phyloP scores from a whole-genome alignment of 106 monocot genomes.

The Xerophyta viscosa region DNA sequence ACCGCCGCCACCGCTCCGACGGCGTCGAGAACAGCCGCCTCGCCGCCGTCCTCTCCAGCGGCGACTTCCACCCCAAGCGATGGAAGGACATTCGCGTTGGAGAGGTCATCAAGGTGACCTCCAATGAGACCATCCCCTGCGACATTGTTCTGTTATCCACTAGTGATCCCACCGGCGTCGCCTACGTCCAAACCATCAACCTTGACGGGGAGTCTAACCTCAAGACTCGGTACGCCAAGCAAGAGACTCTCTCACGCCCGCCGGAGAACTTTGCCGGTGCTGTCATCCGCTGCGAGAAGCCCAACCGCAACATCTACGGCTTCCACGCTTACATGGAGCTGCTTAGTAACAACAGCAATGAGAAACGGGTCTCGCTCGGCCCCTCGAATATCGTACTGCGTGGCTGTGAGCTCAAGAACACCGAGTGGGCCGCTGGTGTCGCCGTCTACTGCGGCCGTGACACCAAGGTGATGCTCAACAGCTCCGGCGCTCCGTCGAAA shows the following conservation, averaged over 20 bases:
- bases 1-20: constrained; percentile 87
- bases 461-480: constrained; percentile 90
- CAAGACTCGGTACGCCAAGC: constrained; percentile 87
- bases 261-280: constrained; percentile 11
- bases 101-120: constrained; percentile 38
- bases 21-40: constrained; percentile 55
- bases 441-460: constrained; percentile 64
- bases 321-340: constrained; percentile 71
- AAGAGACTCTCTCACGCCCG: constrained; percentile 27
- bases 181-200: constrained; percentile 90
- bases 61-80: constrained; percentile 33
- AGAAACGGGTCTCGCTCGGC: constrained; percentile 49
- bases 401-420: constrained; percentile 90
- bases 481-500: constrained; percentile 75
- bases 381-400: constrained; percentile 69
- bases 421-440: constrained; percentile 55
- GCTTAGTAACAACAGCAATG: constrained; percentile 51
- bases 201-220: constrained; percentile 97
- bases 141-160: constrained; percentile 86
- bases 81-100: constrained; percentile 82
- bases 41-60: constrained; percentile 19
- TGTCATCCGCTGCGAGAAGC: constrained; percentile 67
- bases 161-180: constrained; percentile 82
- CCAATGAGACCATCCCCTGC: constrained; percentile 74
- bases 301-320: constrained; percentile 88